phyloP scores from a whole-genome alignment of 768 basidiomycete species.

The Russula foetens region DNA sequence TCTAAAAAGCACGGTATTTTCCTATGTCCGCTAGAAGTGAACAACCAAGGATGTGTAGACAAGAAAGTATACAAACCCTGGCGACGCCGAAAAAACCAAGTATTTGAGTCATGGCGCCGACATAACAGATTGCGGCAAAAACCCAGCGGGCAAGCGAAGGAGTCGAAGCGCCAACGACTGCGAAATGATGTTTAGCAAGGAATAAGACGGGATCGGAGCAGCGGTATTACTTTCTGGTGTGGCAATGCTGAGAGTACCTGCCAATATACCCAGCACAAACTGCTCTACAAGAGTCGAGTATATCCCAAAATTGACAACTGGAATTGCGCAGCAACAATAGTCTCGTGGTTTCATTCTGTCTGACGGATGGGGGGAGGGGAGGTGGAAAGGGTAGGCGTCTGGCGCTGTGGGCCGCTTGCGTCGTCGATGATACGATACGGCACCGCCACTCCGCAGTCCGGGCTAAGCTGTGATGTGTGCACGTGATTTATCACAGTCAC shows the following conservation, averaged over 20 bases:
- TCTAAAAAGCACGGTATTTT: constrained; percentile 55
- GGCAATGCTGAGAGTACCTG: constrained; percentile 65
- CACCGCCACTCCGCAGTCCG: no score
- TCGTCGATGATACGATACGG: not conserved
- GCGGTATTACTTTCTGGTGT: constrained; percentile 65
- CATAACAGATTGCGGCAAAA: constrained; percentile 68
- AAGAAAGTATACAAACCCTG: constrained; percentile 38
- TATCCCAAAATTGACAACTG: constrained; percentile 83
- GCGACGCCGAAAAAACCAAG: constrained; percentile 83
- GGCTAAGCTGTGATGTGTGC: no score
- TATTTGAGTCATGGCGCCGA: constrained; percentile 67
- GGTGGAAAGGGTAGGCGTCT: constrained; percentile 2
- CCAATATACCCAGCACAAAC: constrained; percentile 52
- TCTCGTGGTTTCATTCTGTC: constrained; percentile 63
- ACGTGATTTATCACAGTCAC: not conserved
- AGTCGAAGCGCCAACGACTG: constrained; percentile 83
- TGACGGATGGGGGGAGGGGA: not conserved
- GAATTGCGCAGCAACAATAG: constrained; percentile 92
- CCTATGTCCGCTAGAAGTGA: constrained; percentile 33
- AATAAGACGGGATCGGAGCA: not conserved
- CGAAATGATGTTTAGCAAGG: not conserved
- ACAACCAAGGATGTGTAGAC: not conserved
- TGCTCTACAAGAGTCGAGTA: constrained; percentile 77
- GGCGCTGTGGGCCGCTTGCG: no score
- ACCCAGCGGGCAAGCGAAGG: constrained; percentile 70